Evolutionary conservation across 768 basidiomycete species (phyloP), one percentile per base, ranked within the genome.

Genomic region (Rhodotorula paludigena): DNA sequence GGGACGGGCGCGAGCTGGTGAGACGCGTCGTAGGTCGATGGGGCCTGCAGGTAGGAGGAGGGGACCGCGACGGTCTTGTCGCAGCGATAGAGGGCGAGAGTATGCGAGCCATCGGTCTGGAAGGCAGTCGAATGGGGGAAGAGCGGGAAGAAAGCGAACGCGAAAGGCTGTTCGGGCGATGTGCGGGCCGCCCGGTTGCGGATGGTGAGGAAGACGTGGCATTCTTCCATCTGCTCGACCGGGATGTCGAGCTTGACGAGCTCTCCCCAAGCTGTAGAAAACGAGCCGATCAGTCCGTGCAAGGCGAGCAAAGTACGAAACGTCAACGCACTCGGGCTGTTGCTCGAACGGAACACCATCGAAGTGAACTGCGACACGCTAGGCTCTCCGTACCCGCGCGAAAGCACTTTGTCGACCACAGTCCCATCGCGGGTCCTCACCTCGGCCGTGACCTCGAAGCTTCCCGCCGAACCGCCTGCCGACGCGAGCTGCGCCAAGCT

Each of bases 181-280:
- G 30, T 23, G 2, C 54, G 48, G 12, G 39, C 4, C 49, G 20
- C 32, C 14, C 60, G 65, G 60, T 39, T 35, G 47, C 89, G 85
- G 79, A 97, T 93, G 1, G 90, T 90, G 80, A 98, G 89, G 82
- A 94, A 97, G 21, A 98, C 79, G 76, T 97, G 94, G 85, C 89
- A 92, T 48, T 85, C 83, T 4, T 86, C 85, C 45, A 87, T 82
- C 14, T 84, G 83, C 15, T 85, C 81, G 20, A 82, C 79, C 30
- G 90, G 88, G 15, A 98, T 78, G 8, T 85, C 83, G 23, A 98
- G 80, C 78, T 98, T 98, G 79, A 97, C 83, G 54, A 97, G 84
- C 78, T 98, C 94, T 42, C 90, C 90, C 77, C 87, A 98, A 2
- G 90, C 94, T 2, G 39, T 23, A 16, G n/a, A n/a, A n/a, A 18